phyloP scores from a whole-genome alignment of 2,329 filamentous ascomycete species.

The Penicillium sp. region DNA sequence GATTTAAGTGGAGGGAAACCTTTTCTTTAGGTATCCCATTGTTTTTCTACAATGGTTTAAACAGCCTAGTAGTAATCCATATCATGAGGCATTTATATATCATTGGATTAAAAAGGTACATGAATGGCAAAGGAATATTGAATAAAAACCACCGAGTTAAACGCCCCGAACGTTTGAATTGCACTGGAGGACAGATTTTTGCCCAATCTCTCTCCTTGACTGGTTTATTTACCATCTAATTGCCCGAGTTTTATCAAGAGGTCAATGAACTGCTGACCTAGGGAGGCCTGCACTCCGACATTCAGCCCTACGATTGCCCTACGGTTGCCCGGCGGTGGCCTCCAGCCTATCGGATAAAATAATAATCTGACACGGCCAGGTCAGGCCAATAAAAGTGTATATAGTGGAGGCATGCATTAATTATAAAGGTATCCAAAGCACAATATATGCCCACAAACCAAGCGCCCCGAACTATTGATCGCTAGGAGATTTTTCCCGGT shows the following conservation, averaged over 20 bases:
- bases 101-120: neutral
- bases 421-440: conserved; percentile 4
- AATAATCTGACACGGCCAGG: neutral
- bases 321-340: neutral
- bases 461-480: neutral
- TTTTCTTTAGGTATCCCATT: neutral
- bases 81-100: neutral
- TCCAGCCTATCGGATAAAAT: neutral
- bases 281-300: neutral
- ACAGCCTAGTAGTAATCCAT: neutral
- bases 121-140: neutral
- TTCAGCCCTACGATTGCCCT: neutral
- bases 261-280: neutral
- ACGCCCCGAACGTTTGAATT: neutral
- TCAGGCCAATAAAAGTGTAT: neutral
- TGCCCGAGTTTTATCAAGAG: neutral
- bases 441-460: neutral
- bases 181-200: neutral
- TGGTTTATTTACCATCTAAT: neutral
- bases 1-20: neutral
- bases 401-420: neutral
- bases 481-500: neutral
- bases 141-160: neutral
- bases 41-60: neutral
- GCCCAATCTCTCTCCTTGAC: neutral